Evolutionary conservation across 805 yeast species (phyloP), one percentile per base, ranked within the genome.

Genomic region (Metschnikowia vanudenii): DNA sequence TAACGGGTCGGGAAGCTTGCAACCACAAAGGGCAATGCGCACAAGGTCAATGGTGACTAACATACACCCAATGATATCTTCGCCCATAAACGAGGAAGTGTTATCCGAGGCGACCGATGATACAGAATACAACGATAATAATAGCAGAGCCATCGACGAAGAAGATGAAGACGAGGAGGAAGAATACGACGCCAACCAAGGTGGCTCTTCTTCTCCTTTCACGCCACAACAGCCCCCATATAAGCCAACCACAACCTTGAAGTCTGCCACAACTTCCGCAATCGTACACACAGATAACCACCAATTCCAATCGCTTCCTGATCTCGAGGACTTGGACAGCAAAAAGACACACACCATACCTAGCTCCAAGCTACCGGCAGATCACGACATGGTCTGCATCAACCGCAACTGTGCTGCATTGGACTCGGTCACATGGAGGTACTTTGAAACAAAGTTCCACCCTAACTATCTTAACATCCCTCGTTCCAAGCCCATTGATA

Each of bases 271-370:
- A 9, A 49, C 50, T 8, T 41, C 46, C n/a, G 43, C 43, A 11
- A 40, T 51, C 6, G 40, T 44, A 3, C 41, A 51, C 8, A 46
- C 57, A 6, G 55, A 54, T 17, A 43, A 58, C 37, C 54, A 54
- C 18, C 55, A 54, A 14, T 70, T 70, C 49, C 74, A 69, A 39
- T 60, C 75, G 6, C 62, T 71, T 28, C 75, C 76, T 0, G 76
- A 71, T 48, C 59, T 72, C 35, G 77, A 72, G 46, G 76, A 71
- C 44, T 59, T 72, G 43, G 76, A 72, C 54, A 67, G 74, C 50
- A 70, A 69, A 49, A 65, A 67, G 47, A 71, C 71, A 1, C 75
- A 71, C 51, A 66, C 75, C 3, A 71, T 72, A 37, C 71, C 69
- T 4, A 61, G 58, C 43, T 56, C 62, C 24, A 69, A 69, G 51